Base-by-base conservation (phyloP, 139 green algal genomes). In the Astrephomene gubernaculifera region DNA sequence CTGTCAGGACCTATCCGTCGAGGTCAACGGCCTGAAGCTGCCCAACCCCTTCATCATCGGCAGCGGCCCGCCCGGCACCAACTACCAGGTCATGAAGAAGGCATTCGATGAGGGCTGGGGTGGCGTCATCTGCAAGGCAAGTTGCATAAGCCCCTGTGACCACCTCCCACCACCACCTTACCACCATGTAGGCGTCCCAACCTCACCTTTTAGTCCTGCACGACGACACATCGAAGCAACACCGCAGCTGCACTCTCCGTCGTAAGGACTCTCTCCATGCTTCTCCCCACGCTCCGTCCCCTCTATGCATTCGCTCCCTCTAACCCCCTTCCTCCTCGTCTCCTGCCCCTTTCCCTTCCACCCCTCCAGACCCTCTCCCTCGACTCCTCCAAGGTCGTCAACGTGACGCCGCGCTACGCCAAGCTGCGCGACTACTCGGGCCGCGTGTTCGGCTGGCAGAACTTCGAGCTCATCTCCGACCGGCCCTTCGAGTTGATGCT, bases 81-180 rank as follows among this genome's bases (percentile, higher is more conserved):
- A 98, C 92, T 98, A 97, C 89, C 84, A 92, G 17, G 93, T 95
- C 31, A 96, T 84, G 60, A 57, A 65, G 61, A 82, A 80, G 61
- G 97, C 97, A 0, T 99, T 99, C 85, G 95, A 99, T 39, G 97
- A 99, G 87, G 97, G 97, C 39, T 99, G 97, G 97, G 97, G 97
- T n/a, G 97, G 84, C 21, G 97, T 99, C 44, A 98, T 99, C 45
- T 96, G 93, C 89, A 99, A 99, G 78, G 78, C 31, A 57, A 57
- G 49, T n/a, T n/a, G n/a, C n/a, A n/a, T n/a, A n/a, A n/a, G n/a
- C n/a, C n/a, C n/a, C n/a, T n/a, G n/a, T n/a, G n/a, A n/a, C n/a
- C n/a, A n/a, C n/a, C n/a, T n/a, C n/a, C n/a, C n/a, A n/a, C n/a
- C n/a, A n/a, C n/a, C n/a, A n/a, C n/a, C n/a, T n/a, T n/a, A n/a